Conservation (phyloP, 805 yeast genomes). For the Sugiyamaella smithiae region DNA sequence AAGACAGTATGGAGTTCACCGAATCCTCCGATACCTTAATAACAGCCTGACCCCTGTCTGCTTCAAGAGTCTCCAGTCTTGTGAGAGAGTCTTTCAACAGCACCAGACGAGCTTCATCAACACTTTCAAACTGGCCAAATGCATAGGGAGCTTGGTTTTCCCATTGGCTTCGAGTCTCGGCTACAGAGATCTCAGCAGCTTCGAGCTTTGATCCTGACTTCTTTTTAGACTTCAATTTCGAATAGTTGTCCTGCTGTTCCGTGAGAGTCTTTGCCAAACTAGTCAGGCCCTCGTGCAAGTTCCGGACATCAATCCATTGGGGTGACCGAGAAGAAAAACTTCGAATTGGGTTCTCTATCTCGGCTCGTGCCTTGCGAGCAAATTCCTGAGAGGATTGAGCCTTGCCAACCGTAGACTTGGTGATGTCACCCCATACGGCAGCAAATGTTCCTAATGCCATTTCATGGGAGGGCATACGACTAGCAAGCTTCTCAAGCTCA, state of each 20-base stretch:
- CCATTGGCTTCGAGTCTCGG: slow-evolving; percentile 52
- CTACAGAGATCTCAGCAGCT: slow-evolving; percentile 35
- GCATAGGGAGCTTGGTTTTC: slow-evolving; percentile 72
- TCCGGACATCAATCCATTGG: slow-evolving; percentile 54
- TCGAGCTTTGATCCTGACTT: slow-evolving; percentile 19
- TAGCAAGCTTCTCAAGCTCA: slow-evolving; percentile 42
- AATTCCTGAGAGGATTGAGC: slow-evolving; percentile 29
- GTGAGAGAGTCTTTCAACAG: slow-evolving; percentile 64
- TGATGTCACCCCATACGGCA: slow-evolving; percentile 28
- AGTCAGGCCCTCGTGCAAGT: slow-evolving; percentile 42
- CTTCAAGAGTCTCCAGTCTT: slow-evolving; percentile 59
- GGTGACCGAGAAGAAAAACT: slow-evolving; percentile 48
- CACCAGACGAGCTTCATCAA: slow-evolving; percentile 60
- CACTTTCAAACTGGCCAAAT: slow-evolving; percentile 69
- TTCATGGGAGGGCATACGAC: slow-evolving; percentile 28
- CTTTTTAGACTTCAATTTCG: slow-evolving; percentile 32
- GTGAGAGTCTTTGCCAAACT: slow-evolving; percentile 41
- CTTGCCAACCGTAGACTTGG: slow-evolving; percentile 30
- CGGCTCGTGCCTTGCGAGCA: slow-evolving; percentile 39
- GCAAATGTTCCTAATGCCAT: slow-evolving; percentile 29
- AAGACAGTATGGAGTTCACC: slow-evolving; percentile 61
- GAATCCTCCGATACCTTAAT: slow-evolving; percentile 58
- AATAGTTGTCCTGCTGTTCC: slow-evolving; percentile 41
- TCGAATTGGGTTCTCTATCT: slow-evolving; percentile 36
- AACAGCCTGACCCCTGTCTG: slow-evolving; percentile 49